Base-by-base conservation (phyloP, 352 stramenopile genomes). In the Phytophthora lateralis region DNA sequence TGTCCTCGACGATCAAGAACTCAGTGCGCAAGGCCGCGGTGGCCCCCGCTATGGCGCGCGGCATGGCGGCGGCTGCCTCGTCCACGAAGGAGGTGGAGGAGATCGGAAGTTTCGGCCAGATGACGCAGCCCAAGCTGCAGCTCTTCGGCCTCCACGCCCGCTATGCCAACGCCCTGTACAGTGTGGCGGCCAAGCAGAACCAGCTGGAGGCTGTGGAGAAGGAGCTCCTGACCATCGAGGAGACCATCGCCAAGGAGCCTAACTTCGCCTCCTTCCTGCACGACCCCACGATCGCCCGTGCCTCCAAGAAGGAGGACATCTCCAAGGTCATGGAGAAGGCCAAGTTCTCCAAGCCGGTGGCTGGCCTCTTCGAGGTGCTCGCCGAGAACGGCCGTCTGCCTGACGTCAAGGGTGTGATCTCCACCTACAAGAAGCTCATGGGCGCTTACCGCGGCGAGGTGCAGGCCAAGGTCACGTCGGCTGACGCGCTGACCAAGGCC, bases 91-190 rank as follows among this genome's bases (percentile, higher is more conserved):
- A 90, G 56, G 75, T 82, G 37, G 69, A 73, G 42, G 82, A 90
- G 58, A 86, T 95, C 44, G 82, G 78, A 41, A 71, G 84, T 54
- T 95, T 93, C 42, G 80, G 81, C 46, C 60, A 82, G 55, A 95
- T 95, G 85, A 88, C 81, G 60, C 83, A 92, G 72, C 85, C 85
- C 37, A 93, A 95, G 82, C 73, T 99, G 65, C 88, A 98, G 68
- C 76, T 99, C n/a, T 98, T 98, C 73, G 97, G 97, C 27, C 74
- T 98, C 41, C 89, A 96, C 70, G 96, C 96, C 45, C 89, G 96
- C 42, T 99, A 99, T 81, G 97, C 97, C 63, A 99, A 98, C 71
- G 97, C 97, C 35, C 88, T 98, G 18, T 99, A 98, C 90, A 90
- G 90, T 67, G 96, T 98, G 51, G 97, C 96, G 30, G 96, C 91